Conservation (phyloP, 306 rosid species). For the Cyclanthera cordifolia region DNA sequence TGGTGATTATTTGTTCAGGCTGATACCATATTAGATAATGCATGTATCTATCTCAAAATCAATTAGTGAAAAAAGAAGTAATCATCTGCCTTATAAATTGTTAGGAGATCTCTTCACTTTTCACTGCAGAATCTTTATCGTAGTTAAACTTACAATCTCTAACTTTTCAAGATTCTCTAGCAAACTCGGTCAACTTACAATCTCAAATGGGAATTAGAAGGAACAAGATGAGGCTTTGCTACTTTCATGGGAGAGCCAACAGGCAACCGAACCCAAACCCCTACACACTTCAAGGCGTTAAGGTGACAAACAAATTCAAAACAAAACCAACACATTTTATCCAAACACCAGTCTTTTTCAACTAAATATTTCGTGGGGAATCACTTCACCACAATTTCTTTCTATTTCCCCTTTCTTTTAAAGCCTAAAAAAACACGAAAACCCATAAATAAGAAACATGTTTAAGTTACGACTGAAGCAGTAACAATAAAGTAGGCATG, state of each 20-base stretch:
- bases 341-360: slow-evolving; percentile 1
- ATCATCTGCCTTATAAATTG: too few relatives aligned
- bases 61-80: too few relatives aligned
- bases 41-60: too few relatives aligned
- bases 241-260: too few relatives aligned
- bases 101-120: too few relatives aligned
- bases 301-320: background rate
- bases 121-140: too few relatives aligned
- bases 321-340: background rate
- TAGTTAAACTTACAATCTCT: too few relatives aligned
- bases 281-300: background rate
- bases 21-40: too few relatives aligned
- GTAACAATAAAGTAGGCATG: background rate
- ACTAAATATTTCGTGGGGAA: background rate
- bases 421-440: background rate
- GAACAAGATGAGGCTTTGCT: background rate
- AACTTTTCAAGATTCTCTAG: too few relatives aligned
- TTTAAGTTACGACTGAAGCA: background rate
- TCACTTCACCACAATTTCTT: background rate
- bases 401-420: background rate
- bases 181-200: too few relatives aligned
- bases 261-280: background rate
- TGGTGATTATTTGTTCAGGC: too few relatives aligned
- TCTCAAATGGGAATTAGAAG: background rate
- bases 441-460: background rate